Evolutionary conservation across 176 grass and related monocot genomes (phyloP).

Genomic region (Raddia distichophylla): DNA sequence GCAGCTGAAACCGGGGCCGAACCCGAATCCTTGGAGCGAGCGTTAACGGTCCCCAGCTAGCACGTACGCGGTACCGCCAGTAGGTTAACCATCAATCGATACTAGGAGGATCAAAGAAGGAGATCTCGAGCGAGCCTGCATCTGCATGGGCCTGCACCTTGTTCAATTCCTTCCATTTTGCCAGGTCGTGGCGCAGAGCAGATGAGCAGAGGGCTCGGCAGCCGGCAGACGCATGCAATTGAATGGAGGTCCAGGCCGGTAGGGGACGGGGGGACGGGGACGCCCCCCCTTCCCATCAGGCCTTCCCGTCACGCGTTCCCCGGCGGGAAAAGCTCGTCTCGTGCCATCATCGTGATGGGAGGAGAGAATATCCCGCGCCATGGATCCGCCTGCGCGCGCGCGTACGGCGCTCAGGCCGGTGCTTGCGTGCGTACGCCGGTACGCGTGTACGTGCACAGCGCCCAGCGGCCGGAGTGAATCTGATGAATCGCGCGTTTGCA

Average conservation of each 20-base stretch:
- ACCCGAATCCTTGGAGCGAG: conserved; percentile 8
- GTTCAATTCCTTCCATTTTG: conserved; percentile 51
- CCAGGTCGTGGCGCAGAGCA: conserved; percentile 1
- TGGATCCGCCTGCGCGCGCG: neutral
- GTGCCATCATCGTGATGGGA: neutral
- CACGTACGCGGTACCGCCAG: neutral
- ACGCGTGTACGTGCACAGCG: neutral
- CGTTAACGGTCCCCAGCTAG: conserved; percentile 22
- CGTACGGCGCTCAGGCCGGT: neutral
- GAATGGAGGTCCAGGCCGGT: conserved; percentile 1
- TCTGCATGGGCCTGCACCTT: conserved; percentile 10
- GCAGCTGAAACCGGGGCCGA: neutral
- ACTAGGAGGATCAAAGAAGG: neutral
- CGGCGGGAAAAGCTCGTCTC: conserved; percentile 48
- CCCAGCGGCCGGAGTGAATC: too few relatives aligned
- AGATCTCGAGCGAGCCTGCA: neutral
- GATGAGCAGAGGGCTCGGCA: neutral
- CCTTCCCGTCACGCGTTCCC: conserved; percentile 57
- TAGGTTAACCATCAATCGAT: neutral
- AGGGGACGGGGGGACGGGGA: neutral
- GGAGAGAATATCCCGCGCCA: conserved; percentile 38
- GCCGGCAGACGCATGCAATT: conserved; percentile 11
- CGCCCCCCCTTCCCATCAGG: conserved; percentile 37
- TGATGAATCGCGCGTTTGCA: neutral
- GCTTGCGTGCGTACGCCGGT: too few relatives aligned